Base-by-base conservation (phyloP, 331 rosid species). In the Erythrophleum ivorense region DNA sequence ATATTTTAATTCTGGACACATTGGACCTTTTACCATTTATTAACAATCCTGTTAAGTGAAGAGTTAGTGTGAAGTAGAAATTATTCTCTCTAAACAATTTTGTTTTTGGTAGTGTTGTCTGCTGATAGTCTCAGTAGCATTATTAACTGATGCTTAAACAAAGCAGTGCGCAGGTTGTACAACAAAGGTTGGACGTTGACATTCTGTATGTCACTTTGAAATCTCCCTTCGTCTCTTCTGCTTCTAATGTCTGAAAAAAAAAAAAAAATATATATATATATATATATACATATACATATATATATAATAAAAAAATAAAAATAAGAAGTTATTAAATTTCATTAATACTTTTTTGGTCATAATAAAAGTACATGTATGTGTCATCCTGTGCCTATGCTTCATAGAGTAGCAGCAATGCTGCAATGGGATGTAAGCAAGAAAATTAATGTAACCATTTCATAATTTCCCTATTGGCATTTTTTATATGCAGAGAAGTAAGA, bases 1-100 rank as follows among this genome's bases (percentile, higher is more conserved):
- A 46, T 46, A 15, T 3, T 53, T 53, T 53, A 12, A 5, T 16
- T 18, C 59, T 53, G 59, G 19, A 53, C 2, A 3, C n/a, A 50
- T 50, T 50, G 4, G n/a, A 50, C 55, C n/a, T 50, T 10, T 50
- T 50, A 15, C 55, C 55, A 50, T 50, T 4, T 7, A n/a, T n/a
- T n/a, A 9, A 50, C 55, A 50, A 13, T 50, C 5, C 14, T 50
- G 5, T 18, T 2, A 55, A 19, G 9, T 19, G 24, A 55, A 18
- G 62, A 18, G 10, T 71, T 74, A 33, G 80, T 64, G 50, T 59
- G 41, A 36, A 65, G 16, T 74, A 19, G 75, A 40, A 14, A 52
- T 59, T 52, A 13, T 58, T 75, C 66, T 65, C 55, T 73, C 29
- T 19, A 11, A 9, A 9, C 52, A 48, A 9, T 48, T 10, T 48